Base-by-base conservation (phyloP, 306 rosid species). In the Canavalia gladiata region DNA sequence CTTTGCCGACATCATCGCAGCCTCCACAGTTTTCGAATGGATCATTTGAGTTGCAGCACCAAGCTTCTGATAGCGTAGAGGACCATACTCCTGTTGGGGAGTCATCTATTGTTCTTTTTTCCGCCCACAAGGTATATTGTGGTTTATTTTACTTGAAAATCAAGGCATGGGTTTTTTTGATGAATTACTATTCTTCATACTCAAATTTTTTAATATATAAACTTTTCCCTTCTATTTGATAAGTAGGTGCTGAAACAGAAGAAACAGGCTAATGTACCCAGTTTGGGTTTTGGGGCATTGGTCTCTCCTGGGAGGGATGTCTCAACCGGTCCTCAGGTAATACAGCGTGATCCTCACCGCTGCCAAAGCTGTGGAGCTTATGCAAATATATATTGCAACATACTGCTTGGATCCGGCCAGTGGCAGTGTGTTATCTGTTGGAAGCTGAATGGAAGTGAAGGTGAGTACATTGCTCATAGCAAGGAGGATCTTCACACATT, bases 281-380 rank as follows among this genome's bases (percentile, higher is more conserved):
- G 98, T 92, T 85, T 96, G 90, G 97, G 99, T 86, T 93, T 96
- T 81, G 99, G 99, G 88, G 99, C 97, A 62, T 82, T 96, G 85
- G 88, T 96, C 82, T 90, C 94, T 56, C 94, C 99, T 34, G 99
- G 99, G 58, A 90, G 93, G 90, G 97, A 90, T 68, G 79, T 91
- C 62, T 92, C 93, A 57, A 76, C 90, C 2, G 93, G 97, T 62
- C 90, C 98, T 65, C 98, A 93, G 82, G 84, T 92, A 68, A 77
- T 96, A 74, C 98, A 93, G 79, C 98, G 98, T 3, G 94, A 92
- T 73, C 97, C 98, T 50, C 98, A 96, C 85, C 97, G 97, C 60
- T 96, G 99, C 79, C 91, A 89, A 81, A 91, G 85, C 86, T 96
- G 99, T 83, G 98, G 99, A 76, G 97, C 97, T 79, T 96, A 90